phyloP scores from a whole-genome alignment of 2,329 filamentous ascomycete species.

The Fusarium siculi region DNA sequence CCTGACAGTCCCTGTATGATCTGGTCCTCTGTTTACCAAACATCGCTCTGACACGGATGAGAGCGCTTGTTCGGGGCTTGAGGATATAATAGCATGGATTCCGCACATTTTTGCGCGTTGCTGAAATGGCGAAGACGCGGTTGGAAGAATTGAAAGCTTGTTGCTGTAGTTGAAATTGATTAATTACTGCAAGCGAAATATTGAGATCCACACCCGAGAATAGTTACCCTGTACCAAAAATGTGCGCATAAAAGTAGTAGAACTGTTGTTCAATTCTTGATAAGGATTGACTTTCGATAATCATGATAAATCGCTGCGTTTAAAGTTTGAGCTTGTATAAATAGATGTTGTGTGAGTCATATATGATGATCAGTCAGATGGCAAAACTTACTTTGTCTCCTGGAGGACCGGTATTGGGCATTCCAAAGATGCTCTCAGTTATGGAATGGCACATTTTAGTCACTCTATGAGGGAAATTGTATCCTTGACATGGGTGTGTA shows the following conservation, averaged over 20 bases:
- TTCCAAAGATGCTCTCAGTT: too few relatives aligned
- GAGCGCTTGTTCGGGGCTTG: conserved; percentile 42
- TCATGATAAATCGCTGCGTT: neutral
- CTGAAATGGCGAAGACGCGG: conserved; percentile 6
- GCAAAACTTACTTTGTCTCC: neutral
- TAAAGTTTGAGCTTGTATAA: neutral
- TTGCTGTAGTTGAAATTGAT: neutral
- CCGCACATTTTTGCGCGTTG: conserved; percentile 64
- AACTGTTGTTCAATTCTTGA: neutral
- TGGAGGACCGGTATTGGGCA: neutral
- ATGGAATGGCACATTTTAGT: neutral
- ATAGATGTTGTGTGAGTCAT: neutral
- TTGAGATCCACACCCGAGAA: conserved; percentile 2
- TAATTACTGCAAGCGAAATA: conserved; percentile 9
- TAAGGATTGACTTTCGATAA: neutral
- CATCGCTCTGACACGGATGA: conserved; percentile 53
- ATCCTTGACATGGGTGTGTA: conserved; percentile 32
- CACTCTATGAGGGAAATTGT: neutral
- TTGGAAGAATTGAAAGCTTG: conserved; percentile 1
- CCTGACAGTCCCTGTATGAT: conserved; percentile 62
- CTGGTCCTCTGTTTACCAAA: conserved; percentile 68
- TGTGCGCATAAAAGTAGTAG: too few relatives aligned
- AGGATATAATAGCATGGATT: conserved; percentile 64
- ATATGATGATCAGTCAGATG: neutral
- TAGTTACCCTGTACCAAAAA: conserved; percentile 6